Percentiles rank a stretch among this genome's conserved stretches.
Evolutionary conservation across 768 basidiomycete genomes (phyloP).

Genomic region (Lactarius hengduanensis): DNA sequence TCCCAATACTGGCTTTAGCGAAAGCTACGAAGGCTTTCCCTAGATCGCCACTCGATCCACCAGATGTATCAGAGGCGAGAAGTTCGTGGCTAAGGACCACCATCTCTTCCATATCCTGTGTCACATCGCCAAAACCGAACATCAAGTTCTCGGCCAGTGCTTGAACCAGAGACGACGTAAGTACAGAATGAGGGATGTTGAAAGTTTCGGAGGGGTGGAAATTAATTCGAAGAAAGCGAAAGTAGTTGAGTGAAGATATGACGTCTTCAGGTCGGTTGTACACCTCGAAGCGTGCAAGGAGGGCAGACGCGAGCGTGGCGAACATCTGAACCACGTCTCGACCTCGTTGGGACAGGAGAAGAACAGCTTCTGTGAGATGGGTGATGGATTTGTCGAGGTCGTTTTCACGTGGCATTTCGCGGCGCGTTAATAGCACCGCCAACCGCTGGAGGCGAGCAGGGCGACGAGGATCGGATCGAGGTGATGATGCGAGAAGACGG

Average conservation of each 20-base stretch:
- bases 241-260: neutral
- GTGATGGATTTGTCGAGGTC: neutral
- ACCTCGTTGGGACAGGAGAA: too few species aligned
- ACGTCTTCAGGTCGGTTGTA: neutral
- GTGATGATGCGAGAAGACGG: neutral
- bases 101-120: slow-evolving; percentile 2
- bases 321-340: too few species aligned
- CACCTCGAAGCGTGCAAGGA: neutral
- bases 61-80: neutral
- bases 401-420: neutral
- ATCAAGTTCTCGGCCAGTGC: neutral
- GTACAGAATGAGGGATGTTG: neutral
- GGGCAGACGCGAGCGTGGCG: neutral
- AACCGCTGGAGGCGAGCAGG: neutral
- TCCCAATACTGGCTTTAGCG: too few species aligned
- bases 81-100: too few species aligned
- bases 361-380: too few species aligned
- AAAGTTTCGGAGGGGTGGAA: neutral
- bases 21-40: neutral
- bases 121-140: too few species aligned
- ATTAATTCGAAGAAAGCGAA: neutral
- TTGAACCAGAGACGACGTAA: neutral
- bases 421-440: neutral
- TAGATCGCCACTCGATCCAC: neutral
- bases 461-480: neutral